phyloP scores from a whole-genome alignment of 306 rosid genomes.

The Inga laurina region DNA sequence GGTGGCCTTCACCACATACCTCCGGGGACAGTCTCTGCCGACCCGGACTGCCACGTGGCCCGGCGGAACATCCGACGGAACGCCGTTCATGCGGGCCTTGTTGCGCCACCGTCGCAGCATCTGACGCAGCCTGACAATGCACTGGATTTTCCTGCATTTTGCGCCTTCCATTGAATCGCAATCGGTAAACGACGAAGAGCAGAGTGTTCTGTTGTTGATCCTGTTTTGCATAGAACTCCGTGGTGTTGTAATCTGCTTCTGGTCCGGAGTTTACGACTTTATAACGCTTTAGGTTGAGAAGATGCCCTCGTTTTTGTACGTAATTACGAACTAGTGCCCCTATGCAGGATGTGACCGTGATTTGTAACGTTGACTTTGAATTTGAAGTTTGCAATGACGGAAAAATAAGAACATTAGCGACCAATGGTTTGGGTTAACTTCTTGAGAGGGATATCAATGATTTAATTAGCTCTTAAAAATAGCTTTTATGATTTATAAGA shows the following conservation, averaged over 20 bases:
- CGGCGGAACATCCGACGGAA: conserved; percentile 83
- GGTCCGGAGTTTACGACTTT: not conserved
- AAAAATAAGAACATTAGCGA: too few relatives aligned
- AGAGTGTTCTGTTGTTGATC: too few relatives aligned
- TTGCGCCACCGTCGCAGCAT: conserved; percentile 88
- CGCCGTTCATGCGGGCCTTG: conserved; percentile 64
- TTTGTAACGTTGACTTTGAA: not conserved
- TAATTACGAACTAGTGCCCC: conserved; percentile 48
- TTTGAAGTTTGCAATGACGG: not conserved
- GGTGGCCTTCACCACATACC: conserved; percentile 74
- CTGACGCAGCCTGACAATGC: conserved; percentile 89
- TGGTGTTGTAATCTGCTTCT: not conserved
- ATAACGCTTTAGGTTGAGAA: conserved; percentile 17
- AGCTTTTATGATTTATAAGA: too few relatives aligned
- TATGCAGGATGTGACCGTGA: not conserved
- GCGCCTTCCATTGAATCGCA: conserved; percentile 35
- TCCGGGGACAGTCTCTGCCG: conserved; percentile 50
- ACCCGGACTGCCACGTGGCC: conserved; percentile 95
- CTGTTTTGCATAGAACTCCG: not conserved
- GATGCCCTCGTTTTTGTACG: conserved; percentile 31
- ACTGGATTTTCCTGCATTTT: conserved; percentile 88
- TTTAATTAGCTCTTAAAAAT: too few relatives aligned
- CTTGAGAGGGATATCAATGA: too few relatives aligned
- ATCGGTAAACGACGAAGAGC: not conserved
- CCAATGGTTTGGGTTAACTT: too few relatives aligned